A percentile compares a stretch with the other conserved stretches of the same genome.
Conservation (phyloP, 176 grass and related monocot genomes). For the Aechmea fasciata region DNA sequence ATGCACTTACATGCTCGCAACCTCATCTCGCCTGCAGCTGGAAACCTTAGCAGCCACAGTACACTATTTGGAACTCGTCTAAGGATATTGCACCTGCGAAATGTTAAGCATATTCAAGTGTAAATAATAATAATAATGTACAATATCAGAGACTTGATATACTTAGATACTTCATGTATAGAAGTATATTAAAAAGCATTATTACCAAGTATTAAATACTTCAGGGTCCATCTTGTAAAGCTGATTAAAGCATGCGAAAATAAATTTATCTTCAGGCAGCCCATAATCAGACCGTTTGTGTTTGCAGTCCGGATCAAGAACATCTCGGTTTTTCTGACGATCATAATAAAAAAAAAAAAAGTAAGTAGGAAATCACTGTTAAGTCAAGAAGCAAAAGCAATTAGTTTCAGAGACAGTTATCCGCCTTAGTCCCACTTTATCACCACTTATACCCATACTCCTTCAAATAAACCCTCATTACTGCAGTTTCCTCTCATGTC, state of each 20-base stretch:
- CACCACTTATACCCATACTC: too few relatives aligned
- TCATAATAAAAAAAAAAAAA: constrained; percentile 2
- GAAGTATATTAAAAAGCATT: neutral
- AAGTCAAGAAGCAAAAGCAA: too few relatives aligned
- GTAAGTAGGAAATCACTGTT: too few relatives aligned
- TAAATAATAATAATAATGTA: neutral
- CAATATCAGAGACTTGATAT: neutral
- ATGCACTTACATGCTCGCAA: constrained; percentile 65
- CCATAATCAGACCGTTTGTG: constrained; percentile 83
- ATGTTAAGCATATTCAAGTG: neutral
- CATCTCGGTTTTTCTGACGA: constrained; percentile 65
- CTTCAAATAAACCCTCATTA: too few relatives aligned
- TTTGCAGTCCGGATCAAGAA: constrained; percentile 36
- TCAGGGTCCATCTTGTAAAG: constrained; percentile 97
- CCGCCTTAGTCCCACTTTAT: too few relatives aligned
- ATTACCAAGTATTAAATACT: constrained; percentile 81
- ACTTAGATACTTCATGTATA: neutral
- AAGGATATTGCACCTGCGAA: constrained; percentile 86
- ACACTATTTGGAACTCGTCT: constrained; percentile 63
- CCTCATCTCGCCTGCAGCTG: constrained; percentile 68
- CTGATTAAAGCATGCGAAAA: constrained; percentile 95
- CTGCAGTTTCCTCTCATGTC: too few relatives aligned
- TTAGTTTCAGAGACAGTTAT: too few relatives aligned
- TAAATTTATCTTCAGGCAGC: constrained; percentile 70
- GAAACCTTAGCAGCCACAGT: constrained; percentile 81